Base-by-base conservation (phyloP, 176 grass and related monocot genomes). In the Musa troglodytarum region DNA sequence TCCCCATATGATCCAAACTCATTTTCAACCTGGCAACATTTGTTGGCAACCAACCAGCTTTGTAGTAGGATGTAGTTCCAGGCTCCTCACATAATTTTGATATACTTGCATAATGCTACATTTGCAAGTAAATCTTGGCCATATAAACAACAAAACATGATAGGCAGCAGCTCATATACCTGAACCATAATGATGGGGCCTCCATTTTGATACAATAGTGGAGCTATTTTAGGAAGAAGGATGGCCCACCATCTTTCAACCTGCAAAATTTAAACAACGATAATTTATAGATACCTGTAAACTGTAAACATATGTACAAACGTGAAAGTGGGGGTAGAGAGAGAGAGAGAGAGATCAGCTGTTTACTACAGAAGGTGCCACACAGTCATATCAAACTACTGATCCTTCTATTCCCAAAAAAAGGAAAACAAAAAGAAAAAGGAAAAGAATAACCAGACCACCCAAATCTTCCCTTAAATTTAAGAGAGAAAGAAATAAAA, bases 1-100 rank as follows among this genome's bases (percentile, higher is more conserved):
- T 92, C 73, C 68, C 94, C 90, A 71, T 90, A 97, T 21, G 94
- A 97, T 77, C 94, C 90, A 87, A 88, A 97, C 86, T 97, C 94
- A 80, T 97, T 97, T 86, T 97, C 94, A 82, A 97, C 81, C 94
- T 97, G 80, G 49, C 21, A 91, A 72, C 69, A 11, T 54, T 13
- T 20, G 29, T 51, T 15, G 29, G 34, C 34, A 70, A 50, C 11
- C 19, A 70, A 49, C 68, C 68, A 50, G 68, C 49, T 50, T 13
- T 70, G 13, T 12, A 10, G 51, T 19, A 50, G 68, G 1, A 20
- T 19, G 2, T 2, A 13, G 10, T 50, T 69, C 16, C 28, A 19
- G 82, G 72, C 23, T 28, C 75, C 85, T 77, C 22, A 78, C 16
- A 55, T 77, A 72, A 43, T 43, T 43, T 43, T 0, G 52, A 65